Evolutionary conservation across 768 basidiomycete genomes (phyloP).

Genomic region (Russula compacta): DNA sequence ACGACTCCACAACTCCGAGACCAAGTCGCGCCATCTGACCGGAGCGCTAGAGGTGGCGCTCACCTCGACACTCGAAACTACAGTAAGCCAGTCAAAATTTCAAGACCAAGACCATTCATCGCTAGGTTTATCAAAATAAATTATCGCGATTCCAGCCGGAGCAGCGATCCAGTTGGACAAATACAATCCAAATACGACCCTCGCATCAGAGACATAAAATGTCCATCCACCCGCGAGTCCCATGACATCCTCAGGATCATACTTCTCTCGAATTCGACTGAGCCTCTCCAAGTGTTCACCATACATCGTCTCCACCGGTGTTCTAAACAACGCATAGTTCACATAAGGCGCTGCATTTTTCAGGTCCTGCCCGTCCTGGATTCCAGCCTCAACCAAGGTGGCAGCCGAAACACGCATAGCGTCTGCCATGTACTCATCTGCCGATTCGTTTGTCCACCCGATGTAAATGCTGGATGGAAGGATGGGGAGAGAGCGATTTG

Average conservation of each 20-base stretch:
- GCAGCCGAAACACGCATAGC: neutral
- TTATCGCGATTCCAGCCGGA: too few relatives aligned
- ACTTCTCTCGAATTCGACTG: conserved; percentile 31
- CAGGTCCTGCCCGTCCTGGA: conserved; percentile 32
- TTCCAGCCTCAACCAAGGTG: conserved; percentile 34
- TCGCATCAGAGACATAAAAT: conserved; percentile 5
- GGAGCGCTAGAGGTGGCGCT: too few relatives aligned
- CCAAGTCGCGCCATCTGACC: too few relatives aligned
- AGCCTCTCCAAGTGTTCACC: conserved; percentile 35
- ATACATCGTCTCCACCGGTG: conserved; percentile 42
- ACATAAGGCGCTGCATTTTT: conserved; percentile 40
- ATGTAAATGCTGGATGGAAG: conserved; percentile 24
- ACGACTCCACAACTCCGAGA: too few relatives aligned
- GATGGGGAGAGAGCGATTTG: conserved; percentile 11
- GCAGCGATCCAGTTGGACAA: neutral
- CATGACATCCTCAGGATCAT: conserved; percentile 61
- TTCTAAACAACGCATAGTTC: conserved; percentile 51
- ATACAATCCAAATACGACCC: neutral
- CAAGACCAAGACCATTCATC: too few relatives aligned
- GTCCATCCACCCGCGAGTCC: conserved; percentile 60
- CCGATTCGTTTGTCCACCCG: conserved; percentile 34
- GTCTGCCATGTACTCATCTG: conserved; percentile 26
- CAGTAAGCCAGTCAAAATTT: too few relatives aligned
- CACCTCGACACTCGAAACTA: too few relatives aligned
- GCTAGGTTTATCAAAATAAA: too few relatives aligned